These are phyloP conservation scores for Antitrichia curtipendula DNA, from an alignment of 225 moss, liverwort and hornwort species.

Conservation along the genomic window DNA sequence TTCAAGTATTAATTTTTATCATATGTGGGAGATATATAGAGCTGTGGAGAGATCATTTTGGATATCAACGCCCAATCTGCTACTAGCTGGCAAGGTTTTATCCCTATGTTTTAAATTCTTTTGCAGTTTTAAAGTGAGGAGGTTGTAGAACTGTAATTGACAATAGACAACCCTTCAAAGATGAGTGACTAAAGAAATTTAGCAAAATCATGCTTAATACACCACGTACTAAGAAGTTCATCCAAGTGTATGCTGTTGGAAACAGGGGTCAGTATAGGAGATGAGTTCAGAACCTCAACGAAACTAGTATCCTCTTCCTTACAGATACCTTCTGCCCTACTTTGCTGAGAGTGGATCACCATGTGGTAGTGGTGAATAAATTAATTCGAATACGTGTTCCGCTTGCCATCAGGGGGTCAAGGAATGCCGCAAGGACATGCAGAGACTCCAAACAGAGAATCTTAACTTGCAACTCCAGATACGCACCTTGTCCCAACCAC, in stretches of 20 bases:
- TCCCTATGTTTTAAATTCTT: background rate
- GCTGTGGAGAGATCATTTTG: background rate
- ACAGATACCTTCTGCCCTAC: background rate
- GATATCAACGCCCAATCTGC: background rate
- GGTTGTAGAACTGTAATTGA: background rate
- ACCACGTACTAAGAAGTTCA: background rate
- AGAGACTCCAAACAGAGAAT: slow-evolving; percentile 40
- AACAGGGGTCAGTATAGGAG: background rate
- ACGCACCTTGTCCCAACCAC: background rate
- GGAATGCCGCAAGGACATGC: slow-evolving; percentile 34
- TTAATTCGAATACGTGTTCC: background rate
- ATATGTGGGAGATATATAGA: background rate
- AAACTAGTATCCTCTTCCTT: background rate
- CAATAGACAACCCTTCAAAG: background rate
- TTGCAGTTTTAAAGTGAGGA: background rate
- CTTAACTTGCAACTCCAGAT: slow-evolving; percentile 16
- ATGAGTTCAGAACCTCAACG: background rate
- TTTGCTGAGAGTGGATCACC: background rate
- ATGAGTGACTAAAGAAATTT: background rate
- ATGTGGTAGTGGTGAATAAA: background rate
- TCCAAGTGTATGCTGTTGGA: background rate
- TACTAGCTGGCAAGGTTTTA: background rate
- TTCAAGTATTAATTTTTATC: background rate
- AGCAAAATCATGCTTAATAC: background rate
- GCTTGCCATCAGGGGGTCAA: slow-evolving; percentile 28